A percentile compares a stretch with the other conserved stretches of the same genome.
Evolutionary conservation across 441 rosid species (phyloP).

Genomic region (Gossypium schwendimanii): DNA sequence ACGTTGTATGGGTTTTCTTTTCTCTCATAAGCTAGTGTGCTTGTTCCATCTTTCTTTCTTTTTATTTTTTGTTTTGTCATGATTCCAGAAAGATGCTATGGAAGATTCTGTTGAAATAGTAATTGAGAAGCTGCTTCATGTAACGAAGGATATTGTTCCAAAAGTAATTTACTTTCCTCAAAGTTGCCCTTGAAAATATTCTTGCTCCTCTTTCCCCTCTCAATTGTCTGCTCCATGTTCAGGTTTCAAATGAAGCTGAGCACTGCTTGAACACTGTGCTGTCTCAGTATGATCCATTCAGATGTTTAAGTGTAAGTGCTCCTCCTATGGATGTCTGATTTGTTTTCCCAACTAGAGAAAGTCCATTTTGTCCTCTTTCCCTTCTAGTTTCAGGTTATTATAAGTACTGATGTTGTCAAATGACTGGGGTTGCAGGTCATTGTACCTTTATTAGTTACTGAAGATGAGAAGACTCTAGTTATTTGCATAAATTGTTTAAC

Average conservation of each 20-base stretch:
- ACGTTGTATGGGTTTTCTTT: conserved; percentile 2
- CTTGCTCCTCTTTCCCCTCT: not conserved
- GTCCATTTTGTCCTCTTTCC: not conserved
- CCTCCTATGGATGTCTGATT: conserved; percentile 3
- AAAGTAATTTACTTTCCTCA: conserved; percentile 41
- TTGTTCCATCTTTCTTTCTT: not conserved
- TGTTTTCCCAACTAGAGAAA: not conserved
- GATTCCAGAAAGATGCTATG: conserved; percentile 67
- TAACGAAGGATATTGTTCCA: conserved; percentile 52
- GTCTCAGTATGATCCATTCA: conserved; percentile 83
- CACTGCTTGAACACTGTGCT: conserved; percentile 74
- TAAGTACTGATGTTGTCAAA: conserved; percentile 14
- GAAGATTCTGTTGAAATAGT: conserved; percentile 89
- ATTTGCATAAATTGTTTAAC: conserved; percentile 90
- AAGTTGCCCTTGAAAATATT: conserved; percentile 9
- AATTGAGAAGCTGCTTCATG: conserved; percentile 84
- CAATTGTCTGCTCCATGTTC: conserved; percentile 10
- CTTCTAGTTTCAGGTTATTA: not conserved
- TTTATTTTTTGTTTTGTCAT: conserved; percentile 2
- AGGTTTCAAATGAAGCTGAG: conserved; percentile 90
- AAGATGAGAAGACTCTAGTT: conserved; percentile 92
- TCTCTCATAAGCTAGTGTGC: not conserved
- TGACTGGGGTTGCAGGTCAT: conserved; percentile 53
- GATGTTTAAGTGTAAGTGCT: conserved; percentile 84
- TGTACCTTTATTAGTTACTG: conserved; percentile 81